These are phyloP conservation scores for Aspergillus unguis DNA, from an alignment of 2,329 filamentous ascomycete species.

Conservation along the genomic window DNA sequence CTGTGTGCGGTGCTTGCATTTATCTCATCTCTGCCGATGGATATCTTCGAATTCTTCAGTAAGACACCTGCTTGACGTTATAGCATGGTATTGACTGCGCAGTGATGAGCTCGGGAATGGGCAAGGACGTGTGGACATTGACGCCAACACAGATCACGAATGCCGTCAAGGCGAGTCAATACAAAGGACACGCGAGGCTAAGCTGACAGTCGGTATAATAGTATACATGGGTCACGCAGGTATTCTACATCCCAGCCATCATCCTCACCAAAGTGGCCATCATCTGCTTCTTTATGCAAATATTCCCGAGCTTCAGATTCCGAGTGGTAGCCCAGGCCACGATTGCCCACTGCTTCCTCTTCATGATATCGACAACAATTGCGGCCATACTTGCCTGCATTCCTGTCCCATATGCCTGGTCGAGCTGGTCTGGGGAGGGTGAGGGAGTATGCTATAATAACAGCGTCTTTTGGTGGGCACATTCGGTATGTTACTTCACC, in stretches of 20 bases:
- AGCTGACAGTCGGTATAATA: not conserved
- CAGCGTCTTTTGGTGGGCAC: conserved; percentile 1
- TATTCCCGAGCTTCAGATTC: not conserved
- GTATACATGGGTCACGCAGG: conserved; percentile 3
- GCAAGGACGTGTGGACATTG: conserved; percentile 2
- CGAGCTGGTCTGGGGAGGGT: not conserved
- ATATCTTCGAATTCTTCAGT: conserved; percentile 2
- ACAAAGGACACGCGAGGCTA: not conserved
- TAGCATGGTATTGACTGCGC: not conserved
- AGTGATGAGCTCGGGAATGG: conserved; percentile 1
- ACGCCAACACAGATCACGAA: conserved; percentile 1
- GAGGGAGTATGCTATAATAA: not conserved
- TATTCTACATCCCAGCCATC: not conserved
- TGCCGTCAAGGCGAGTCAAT: not conserved
- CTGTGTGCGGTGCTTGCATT: not conserved
- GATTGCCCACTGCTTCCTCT: not conserved
- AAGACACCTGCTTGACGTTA: not conserved
- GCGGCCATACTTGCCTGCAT: not conserved
- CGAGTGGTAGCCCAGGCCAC: not conserved
- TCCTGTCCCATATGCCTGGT: not conserved
- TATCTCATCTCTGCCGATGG: not conserved
- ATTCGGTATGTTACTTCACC: not conserved
- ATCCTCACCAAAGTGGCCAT: not conserved
- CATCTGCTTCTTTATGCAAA: conserved; percentile 3
- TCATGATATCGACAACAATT: not conserved